A percentile compares a stretch with the other conserved stretches of the same genome.
Conservation (phyloP, 257 asterid species). For the Scutellaria baicalensis region DNA sequence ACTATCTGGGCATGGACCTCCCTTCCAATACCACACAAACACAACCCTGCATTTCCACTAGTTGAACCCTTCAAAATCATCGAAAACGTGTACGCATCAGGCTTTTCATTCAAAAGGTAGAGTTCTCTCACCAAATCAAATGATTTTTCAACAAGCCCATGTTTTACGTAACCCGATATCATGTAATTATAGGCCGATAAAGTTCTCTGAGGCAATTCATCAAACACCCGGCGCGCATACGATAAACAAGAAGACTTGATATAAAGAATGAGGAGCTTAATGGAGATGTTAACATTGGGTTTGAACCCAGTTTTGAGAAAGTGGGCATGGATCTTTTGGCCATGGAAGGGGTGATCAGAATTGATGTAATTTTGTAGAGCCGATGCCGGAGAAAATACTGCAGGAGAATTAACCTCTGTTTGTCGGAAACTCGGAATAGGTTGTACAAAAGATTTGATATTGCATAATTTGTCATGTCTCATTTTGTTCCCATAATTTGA, state of each 20-base stretch:
- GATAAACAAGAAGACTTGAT: slow-evolving; percentile 41
- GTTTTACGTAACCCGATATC: slow-evolving; percentile 61
- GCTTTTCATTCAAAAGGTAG: slow-evolving; percentile 38
- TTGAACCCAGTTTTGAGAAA: slow-evolving; percentile 59
- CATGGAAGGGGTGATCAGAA: slow-evolving; percentile 59
- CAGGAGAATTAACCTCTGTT: slow-evolving; percentile 17
- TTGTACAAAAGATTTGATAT: slow-evolving; percentile 6
- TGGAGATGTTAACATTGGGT: slow-evolving; percentile 59
- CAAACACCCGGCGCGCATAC: slow-evolving; percentile 63
- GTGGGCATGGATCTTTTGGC: slow-evolving; percentile 75
- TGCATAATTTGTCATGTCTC: slow-evolving; percentile 32
- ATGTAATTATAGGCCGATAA: slow-evolving; percentile 74
- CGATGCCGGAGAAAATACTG: slow-evolving; percentile 33
- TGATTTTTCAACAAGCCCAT: slow-evolving; percentile 36
- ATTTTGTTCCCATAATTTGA: slow-evolving; percentile 19
- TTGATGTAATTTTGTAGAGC: slow-evolving; percentile 53
- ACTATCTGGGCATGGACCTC: slow-evolving; percentile 64
- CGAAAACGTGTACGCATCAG: slow-evolving; percentile 64
- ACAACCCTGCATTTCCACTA: slow-evolving; percentile 10
- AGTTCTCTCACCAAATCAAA: slow-evolving; percentile 52
- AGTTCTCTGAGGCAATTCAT: slow-evolving; percentile 66
- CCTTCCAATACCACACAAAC: slow-evolving; percentile 18
- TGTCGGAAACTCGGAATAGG: slow-evolving; percentile 9
- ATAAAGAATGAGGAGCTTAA: slow-evolving; percentile 59
- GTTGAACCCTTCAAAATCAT: slow-evolving; percentile 76